phyloP scores from a whole-genome alignment of 1,284 basidiomycete genomes.

The Ceratobasidium sp. region DNA sequence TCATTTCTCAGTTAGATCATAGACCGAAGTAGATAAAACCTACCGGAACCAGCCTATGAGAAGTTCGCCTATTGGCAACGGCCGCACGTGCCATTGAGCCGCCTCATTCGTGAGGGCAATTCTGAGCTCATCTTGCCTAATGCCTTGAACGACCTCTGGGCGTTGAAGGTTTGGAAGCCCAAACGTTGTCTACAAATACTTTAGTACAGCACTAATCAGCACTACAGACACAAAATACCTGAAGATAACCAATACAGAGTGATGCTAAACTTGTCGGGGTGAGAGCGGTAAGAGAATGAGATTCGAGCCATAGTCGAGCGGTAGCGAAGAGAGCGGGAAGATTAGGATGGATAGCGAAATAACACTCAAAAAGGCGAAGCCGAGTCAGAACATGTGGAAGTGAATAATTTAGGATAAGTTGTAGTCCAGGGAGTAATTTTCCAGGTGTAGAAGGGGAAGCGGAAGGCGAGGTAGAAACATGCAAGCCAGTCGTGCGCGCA shows the following conservation, averaged over 20 bases:
- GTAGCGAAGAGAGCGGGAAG: slow-evolving; percentile 24
- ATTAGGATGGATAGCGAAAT: slow-evolving; percentile 43
- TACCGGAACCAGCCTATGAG: slow-evolving; percentile 42
- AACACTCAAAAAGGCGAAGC: slow-evolving; percentile 40
- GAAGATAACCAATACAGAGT: slow-evolving; percentile 40
- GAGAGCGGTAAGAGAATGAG: slow-evolving; percentile 22
- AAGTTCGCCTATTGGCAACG: slow-evolving; percentile 32
- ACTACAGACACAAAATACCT: slow-evolving; percentile 19
- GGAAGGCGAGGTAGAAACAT: slow-evolving; percentile 29
- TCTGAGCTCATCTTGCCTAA: slow-evolving; percentile 27
- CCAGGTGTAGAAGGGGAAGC: slow-evolving; percentile 41
- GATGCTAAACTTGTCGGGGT: slow-evolving; percentile 32
- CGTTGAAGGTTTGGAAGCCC: slow-evolving; percentile 40
- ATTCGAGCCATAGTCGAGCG: slow-evolving; percentile 38
- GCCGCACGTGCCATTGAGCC: slow-evolving; percentile 22
- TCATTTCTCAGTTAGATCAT: not conserved
- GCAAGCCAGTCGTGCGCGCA: slow-evolving; percentile 33
- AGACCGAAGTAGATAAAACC: not conserved
- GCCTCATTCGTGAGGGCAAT: slow-evolving; percentile 24
- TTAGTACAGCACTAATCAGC: not conserved
- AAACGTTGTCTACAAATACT: slow-evolving; percentile 22
- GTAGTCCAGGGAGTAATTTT: slow-evolving; percentile 27
- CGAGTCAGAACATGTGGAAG: slow-evolving; percentile 40
- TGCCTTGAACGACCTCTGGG: slow-evolving; percentile 28
- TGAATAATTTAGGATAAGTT: slow-evolving; percentile 40